Evolutionary conservation across 208 protist genomes (phyloP).

Genomic region (Leishmania gerbilli): DNA sequence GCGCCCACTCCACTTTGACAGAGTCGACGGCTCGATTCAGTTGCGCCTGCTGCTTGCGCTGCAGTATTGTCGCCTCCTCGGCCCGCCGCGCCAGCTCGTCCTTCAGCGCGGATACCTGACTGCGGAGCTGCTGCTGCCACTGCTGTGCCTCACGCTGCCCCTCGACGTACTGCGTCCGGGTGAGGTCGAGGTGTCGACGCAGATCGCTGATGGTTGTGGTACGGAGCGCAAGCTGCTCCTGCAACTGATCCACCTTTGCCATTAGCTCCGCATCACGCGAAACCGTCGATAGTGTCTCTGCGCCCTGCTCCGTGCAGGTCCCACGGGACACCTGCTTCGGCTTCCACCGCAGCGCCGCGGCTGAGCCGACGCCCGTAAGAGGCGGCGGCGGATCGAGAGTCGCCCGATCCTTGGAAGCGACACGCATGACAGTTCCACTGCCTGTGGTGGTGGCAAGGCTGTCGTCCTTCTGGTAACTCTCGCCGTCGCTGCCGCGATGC

Average conservation of each 20-base stretch:
- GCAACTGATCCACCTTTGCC: conserved; percentile 32
- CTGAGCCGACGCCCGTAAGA: not conserved
- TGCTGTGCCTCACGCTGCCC: conserved; percentile 23
- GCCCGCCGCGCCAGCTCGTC: conserved; percentile 73
- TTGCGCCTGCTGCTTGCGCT: conserved; percentile 43
- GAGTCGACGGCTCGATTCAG: conserved; percentile 29
- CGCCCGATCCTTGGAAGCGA: not conserved
- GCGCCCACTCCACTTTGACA: conserved; percentile 24
- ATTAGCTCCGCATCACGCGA: conserved; percentile 19
- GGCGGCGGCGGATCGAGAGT: conserved; percentile 5
- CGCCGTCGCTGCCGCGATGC: not conserved
- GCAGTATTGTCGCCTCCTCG: conserved; percentile 50
- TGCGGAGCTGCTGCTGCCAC: conserved; percentile 25
- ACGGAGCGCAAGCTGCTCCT: conserved; percentile 54
- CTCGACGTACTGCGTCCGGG: conserved; percentile 36
- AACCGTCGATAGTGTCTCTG: not conserved
- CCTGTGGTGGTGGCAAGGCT: not conserved
- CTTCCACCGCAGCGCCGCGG: conserved; percentile 25
- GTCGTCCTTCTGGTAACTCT: not conserved
- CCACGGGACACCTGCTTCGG: conserved; percentile 51
- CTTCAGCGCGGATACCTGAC: conserved; percentile 73
- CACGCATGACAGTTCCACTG: not conserved
- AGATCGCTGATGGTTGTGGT: conserved; percentile 55
- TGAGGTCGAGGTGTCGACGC: conserved; percentile 48
- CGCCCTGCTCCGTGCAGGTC: conserved; percentile 29